These are phyloP conservation scores for Picochlorum sp. DNA, from an alignment of 139 green algal species.

Conservation along the genomic window DNA sequence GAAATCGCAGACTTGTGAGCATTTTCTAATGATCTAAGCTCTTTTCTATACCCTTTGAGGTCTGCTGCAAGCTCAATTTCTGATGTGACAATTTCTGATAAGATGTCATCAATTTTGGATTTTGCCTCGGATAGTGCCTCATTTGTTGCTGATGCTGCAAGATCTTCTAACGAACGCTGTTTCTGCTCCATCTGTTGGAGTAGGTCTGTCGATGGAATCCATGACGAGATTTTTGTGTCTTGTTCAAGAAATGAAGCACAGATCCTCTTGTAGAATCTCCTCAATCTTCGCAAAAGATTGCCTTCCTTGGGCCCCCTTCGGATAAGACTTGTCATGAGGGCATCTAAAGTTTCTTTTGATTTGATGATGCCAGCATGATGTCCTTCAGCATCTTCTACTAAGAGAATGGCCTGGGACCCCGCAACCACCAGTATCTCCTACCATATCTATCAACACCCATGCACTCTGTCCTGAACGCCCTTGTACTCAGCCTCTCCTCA, in stretches of 20 bases:
- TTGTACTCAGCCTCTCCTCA: slow-evolving; percentile 11
- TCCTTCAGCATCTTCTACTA: slow-evolving; percentile 32
- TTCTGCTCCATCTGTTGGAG: neutral
- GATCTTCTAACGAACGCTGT: neutral
- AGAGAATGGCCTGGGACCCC: slow-evolving; percentile 19
- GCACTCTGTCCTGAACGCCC: slow-evolving; percentile 32
- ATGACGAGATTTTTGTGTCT: neutral
- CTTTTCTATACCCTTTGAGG: slow-evolving; percentile 6
- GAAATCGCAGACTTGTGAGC: slow-evolving; percentile 14
- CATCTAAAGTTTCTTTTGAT: slow-evolving; percentile 33
- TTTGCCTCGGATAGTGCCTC: slow-evolving; percentile 7
- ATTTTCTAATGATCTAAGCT: neutral
- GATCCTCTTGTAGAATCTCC: slow-evolving; percentile 23
- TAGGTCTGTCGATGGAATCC: neutral
- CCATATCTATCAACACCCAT: slow-evolving; percentile 53
- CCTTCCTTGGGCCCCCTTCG: slow-evolving; percentile 41
- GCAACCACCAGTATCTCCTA: slow-evolving; percentile 55
- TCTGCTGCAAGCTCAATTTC: slow-evolving; percentile 9
- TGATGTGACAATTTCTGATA: slow-evolving; percentile 12
- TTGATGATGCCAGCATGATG: slow-evolving; percentile 16
- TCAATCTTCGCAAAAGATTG: slow-evolving; percentile 33
- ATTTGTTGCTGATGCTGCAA: slow-evolving; percentile 5
- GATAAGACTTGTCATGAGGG: slow-evolving; percentile 31
- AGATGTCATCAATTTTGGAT: slow-evolving; percentile 19
- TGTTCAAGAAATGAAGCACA: neutral